Base-by-base conservation (phyloP, 2,329 filamentous ascomycete species). In the Microdochium paspali region DNA sequence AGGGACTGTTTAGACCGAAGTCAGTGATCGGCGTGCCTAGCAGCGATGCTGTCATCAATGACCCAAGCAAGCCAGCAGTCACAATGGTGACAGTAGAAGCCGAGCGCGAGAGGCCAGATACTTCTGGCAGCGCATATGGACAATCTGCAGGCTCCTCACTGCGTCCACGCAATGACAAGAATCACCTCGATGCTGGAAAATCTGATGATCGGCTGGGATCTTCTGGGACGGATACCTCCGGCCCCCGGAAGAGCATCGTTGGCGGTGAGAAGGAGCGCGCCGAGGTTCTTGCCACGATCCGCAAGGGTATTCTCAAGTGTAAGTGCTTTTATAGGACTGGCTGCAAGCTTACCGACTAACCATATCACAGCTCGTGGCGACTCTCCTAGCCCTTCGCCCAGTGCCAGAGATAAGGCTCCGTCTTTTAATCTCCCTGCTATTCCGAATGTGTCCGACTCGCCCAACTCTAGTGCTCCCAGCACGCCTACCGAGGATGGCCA, bases 41-140 rank as follows among this genome's bases (percentile, higher is more conserved):
- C 26, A 80, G 84, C 3, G 90, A 95, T 56, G 71, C 75, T 5
- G 74, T 79, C 24, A 66, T 82, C 2, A 73, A 78, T 1, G 79
- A 87, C 59, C 81, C 79, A 5, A 88, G 84, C 58, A 78, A 87
- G 51, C 87, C 88, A n/a, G 79, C 90, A 52, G 87, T 98, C 1
- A 95, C 93, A 0, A 94, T 95, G 81, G 85, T 98, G 46, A 97
- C 88, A 9, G 90, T 93, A 4, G 93, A 98, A 67, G 93, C 91
- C 1, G 91, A 97, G 67, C 79, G 89, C 46, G 87, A 94, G 56
- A 83, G 70, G 51, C 84, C 93, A 49, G 90, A 93, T 55, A 83
- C 90, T 43, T 89, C 85, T 49, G 73, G 76, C 1, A 77, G 87
- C 51, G 80, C 83, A 1, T 76, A 81, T 52, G 78, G 85, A 3